These are phyloP conservation scores for Fusarium sp. DNA, from an alignment of 2,329 filamentous ascomycete genomes.

Conservation along the genomic window DNA sequence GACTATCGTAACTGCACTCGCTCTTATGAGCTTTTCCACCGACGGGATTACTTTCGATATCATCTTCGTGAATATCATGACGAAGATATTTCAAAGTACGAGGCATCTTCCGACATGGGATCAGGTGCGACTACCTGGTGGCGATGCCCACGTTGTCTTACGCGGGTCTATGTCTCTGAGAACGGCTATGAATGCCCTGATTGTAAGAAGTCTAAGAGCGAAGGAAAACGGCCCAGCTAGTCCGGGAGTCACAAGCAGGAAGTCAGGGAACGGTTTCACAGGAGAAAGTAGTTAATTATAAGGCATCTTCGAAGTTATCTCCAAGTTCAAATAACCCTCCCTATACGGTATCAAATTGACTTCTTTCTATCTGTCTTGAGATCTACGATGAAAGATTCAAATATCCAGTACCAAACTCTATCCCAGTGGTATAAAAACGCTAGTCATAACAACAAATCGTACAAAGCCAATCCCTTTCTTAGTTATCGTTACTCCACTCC, in stretches of 20 bases:
- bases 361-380: neutral
- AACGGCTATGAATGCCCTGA: slow-evolving; percentile 48
- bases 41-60: slow-evolving; percentile 67
- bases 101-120: no score
- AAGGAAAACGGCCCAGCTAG: slow-evolving; percentile 46
- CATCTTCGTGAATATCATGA: slow-evolving; percentile 66
- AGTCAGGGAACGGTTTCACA: no score
- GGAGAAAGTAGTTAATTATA: neutral
- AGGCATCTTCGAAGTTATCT: neutral
- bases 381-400: neutral
- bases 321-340: no score
- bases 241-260: slow-evolving; percentile 8
- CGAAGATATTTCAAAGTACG: slow-evolving; percentile 63
- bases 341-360: no score
- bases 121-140: slow-evolving; percentile 51
- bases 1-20: slow-evolving; percentile 64
- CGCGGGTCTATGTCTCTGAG: slow-evolving; percentile 54
- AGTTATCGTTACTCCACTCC: slow-evolving; percentile 33
- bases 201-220: slow-evolving; percentile 55
- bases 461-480: neutral
- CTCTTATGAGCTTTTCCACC: slow-evolving; percentile 58
- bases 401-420: neutral
- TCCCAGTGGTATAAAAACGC: slow-evolving; percentile 24
- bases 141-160: slow-evolving; percentile 65
- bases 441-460: slow-evolving; percentile 7